Conservation (phyloP, 192 early-diverging fungal species). For the Podila clonocystis region DNA sequence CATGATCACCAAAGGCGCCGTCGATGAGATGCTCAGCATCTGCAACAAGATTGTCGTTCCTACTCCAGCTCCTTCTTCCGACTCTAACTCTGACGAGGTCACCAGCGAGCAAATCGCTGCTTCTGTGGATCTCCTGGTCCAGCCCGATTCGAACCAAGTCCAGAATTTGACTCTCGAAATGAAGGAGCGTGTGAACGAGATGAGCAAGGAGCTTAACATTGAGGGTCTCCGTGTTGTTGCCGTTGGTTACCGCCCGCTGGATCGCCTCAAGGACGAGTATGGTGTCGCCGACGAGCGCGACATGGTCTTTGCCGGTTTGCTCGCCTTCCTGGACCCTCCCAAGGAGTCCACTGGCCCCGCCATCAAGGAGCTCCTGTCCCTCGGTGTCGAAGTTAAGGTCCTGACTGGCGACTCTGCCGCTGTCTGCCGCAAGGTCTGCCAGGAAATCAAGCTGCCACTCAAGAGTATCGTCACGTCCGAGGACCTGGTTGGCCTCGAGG, state of each 20-base stretch:
- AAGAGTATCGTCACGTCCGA: conserved; percentile 49
- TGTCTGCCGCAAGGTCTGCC: conserved; percentile 58
- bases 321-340: conserved; percentile 62
- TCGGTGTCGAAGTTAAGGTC: conserved; percentile 60
- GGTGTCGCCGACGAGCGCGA: conserved; percentile 47
- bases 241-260: conserved; percentile 52
- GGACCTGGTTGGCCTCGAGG: conserved; percentile 46
- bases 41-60: conserved; percentile 51
- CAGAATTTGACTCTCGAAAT: conserved; percentile 32
- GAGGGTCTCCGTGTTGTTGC: conserved; percentile 60
- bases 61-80: not conserved
- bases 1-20: conserved; percentile 58
- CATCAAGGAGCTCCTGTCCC: conserved; percentile 48
- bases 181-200: conserved; percentile 13
- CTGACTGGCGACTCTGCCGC: conserved; percentile 62
- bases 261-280: conserved; percentile 18
- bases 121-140: conserved; percentile 9
- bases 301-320: conserved; percentile 56
- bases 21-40: conserved; percentile 56
- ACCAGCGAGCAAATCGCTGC: not conserved
- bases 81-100: conserved; percentile 9
- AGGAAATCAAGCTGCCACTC: conserved; percentile 55
- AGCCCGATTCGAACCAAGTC: not conserved
- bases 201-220: conserved; percentile 44
- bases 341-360: conserved; percentile 54